These are phyloP conservation scores for Sarocladium brachiariae DNA, from an alignment of 2,329 filamentous ascomycete species.

Conservation along the genomic window DNA sequence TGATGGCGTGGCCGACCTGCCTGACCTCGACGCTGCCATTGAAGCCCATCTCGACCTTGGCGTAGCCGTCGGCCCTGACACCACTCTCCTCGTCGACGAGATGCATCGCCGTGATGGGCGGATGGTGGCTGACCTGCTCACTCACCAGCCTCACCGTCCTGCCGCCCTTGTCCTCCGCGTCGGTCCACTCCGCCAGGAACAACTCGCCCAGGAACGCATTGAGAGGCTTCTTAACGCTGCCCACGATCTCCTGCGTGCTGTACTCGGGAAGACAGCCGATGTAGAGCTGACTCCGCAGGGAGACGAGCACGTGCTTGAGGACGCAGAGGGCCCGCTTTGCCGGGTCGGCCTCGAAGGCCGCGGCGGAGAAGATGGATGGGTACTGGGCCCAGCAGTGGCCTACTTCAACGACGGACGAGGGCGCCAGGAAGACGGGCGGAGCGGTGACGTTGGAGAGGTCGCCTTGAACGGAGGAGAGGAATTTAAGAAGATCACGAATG, in stretches of 20 bases:
- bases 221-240: slow-evolving; percentile 46
- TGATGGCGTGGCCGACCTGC: slow-evolving; percentile 42
- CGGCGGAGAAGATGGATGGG: slow-evolving; percentile 39
- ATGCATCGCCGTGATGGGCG: slow-evolving; percentile 46
- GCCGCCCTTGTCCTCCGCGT: slow-evolving; percentile 14
- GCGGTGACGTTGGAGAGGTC: slow-evolving; percentile 46
- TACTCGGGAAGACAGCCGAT: slow-evolving; percentile 20
- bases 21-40: slow-evolving; percentile 41
- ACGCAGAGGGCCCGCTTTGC: slow-evolving; percentile 38
- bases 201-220: slow-evolving; percentile 47
- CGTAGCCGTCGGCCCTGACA: slow-evolving; percentile 43
- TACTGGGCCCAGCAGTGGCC: slow-evolving; percentile 44
- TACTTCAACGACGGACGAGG: slow-evolving; percentile 43
- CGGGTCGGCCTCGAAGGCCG: slow-evolving; percentile 35
- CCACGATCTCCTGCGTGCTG: slow-evolving; percentile 13
- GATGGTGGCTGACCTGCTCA: slow-evolving; percentile 48
- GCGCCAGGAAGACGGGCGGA: slow-evolving; percentile 41
- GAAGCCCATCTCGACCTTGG: slow-evolving; percentile 45
- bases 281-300: slow-evolving; percentile 40
- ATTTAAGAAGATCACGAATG: slow-evolving; percentile 15
- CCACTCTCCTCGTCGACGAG: slow-evolving; percentile 35
- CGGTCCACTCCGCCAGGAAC: slow-evolving; percentile 36
- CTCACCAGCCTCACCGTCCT: slow-evolving; percentile 22
- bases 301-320: slow-evolving; percentile 39
- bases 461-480: slow-evolving; percentile 29